Conservation (phyloP, 2,329 filamentous ascomycete genomes). For the Apiospora saccharicola region DNA sequence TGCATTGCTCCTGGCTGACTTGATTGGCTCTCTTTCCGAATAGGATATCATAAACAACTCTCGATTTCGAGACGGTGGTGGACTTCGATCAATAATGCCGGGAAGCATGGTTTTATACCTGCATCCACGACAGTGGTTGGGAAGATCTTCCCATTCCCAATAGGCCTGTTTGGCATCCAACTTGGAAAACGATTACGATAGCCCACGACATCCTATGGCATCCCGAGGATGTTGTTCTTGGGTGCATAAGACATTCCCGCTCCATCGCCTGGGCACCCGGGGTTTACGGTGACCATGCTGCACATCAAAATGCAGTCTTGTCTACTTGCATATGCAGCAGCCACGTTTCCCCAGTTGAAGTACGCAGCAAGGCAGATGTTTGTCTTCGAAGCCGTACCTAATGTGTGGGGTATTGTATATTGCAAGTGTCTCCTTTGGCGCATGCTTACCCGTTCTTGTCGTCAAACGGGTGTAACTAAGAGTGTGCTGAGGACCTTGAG, state of each 20-base stretch:
- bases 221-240: neutral
- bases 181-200: neutral
- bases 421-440: neutral
- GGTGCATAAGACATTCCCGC: neutral
- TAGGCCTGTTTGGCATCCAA: neutral
- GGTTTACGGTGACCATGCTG: neutral
- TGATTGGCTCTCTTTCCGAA: neutral
- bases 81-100: neutral
- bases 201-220: neutral
- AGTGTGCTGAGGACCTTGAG: neutral
- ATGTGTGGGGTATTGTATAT: neutral
- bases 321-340: constrained; percentile 1
- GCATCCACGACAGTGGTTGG: neutral
- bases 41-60: neutral
- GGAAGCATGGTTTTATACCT: constrained; percentile 7
- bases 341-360: constrained; percentile 1
- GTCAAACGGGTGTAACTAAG: neutral
- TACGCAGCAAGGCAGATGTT: neutral
- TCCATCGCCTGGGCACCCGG: neutral
- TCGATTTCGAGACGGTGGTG: neutral
- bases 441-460: neutral
- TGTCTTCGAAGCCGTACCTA: neutral
- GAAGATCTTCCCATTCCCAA: neutral
- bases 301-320: constrained; percentile 8
- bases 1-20: neutral